These are phyloP conservation scores for Rhizopus arrhizus DNA, from an alignment of 371 early-diverging fungal species.

Conservation along the genomic window DNA sequence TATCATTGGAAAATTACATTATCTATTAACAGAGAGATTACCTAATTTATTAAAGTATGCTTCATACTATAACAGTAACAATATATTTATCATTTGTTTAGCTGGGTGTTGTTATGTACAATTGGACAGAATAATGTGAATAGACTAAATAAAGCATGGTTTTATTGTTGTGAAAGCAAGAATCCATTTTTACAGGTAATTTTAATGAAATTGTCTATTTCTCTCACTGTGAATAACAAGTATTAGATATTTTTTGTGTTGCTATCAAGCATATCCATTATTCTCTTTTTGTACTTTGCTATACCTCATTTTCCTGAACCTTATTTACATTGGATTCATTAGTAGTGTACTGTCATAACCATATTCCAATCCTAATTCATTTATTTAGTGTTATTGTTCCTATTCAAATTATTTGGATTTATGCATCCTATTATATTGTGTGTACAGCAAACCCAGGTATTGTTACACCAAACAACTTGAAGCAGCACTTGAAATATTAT, in stretches of 20 bases:
- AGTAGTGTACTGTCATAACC: slow-evolving; percentile 18
- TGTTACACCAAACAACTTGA: slow-evolving; percentile 58
- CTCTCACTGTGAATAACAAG: not conserved
- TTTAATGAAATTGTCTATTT: not conserved
- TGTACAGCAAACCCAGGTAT: slow-evolving; percentile 69
- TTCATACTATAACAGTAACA: not conserved
- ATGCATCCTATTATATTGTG: slow-evolving; percentile 57
- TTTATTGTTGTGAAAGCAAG: slow-evolving; percentile 48
- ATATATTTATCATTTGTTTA: slow-evolving; percentile 2
- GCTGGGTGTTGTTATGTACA: slow-evolving; percentile 15
- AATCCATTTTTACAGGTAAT: slow-evolving; percentile 54
- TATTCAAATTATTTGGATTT: slow-evolving; percentile 58
- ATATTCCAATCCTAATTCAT: not conserved
- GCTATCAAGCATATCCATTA: slow-evolving; percentile 33
- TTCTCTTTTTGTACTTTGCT: slow-evolving; percentile 34
- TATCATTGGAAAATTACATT: slow-evolving; percentile 34
- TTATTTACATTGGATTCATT: slow-evolving; percentile 37
- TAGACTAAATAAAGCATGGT: slow-evolving; percentile 30
- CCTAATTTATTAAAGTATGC: slow-evolving; percentile 34
- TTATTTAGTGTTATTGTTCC: slow-evolving; percentile 51
- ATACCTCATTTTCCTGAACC: slow-evolving; percentile 46
- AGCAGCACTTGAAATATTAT: slow-evolving; percentile 54
- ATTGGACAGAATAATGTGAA: slow-evolving; percentile 31
- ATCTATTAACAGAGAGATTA: slow-evolving; percentile 25
- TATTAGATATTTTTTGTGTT: slow-evolving; percentile 40